Base-by-base conservation (phyloP, 1,284 basidiomycete species). In the Lentinula novae-zelandiae region DNA sequence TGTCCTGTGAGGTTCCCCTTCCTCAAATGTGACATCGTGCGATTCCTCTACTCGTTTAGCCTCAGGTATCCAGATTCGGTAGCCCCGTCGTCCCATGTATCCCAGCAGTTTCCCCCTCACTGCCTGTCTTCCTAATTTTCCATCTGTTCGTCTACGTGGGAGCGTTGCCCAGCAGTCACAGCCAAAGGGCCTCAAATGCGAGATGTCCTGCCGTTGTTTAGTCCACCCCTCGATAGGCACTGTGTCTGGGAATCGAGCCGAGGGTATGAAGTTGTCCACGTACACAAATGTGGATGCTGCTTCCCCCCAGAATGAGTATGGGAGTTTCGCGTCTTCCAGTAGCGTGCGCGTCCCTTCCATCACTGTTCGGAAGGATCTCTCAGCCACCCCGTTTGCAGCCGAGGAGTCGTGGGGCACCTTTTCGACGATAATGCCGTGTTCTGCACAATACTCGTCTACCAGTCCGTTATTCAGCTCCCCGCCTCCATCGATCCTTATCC, bases 401-500 rank as follows among this genome's bases (percentile, higher is more conserved):
- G 63, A 66, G 0, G 61, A 66, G 31, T 66, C 61, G 0, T 61
- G 58, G 0, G 61, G 54, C 1, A 54, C 60, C 2, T 20, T 20
- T 27, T 64, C 63, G 3, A 38, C 13, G 2, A 51, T 27, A 8
- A 64, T 64, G 0, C 63, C 58, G 5, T 58, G 44, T 1, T 12
- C 48, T 8, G 46, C 10, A 20, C 36, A 34, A 8, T 33, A 64
- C 5, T 9, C n/a, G 2, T 54, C 12, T 55, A 15, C 13, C 36
- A 38, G 5, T 0, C 15, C 42, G 2, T 27, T 27, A 0, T 48
- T 17, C 9, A 48, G 44, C 22, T 66, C 60, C 2, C 51, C 48
- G 2, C 55, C 57, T 9, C 65, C 64, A 31, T 69, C 67, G 0
- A 67, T 60, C 5, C 72, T 56, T 2, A 60, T 60, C 44, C 53